Conservation (phyloP, 1,284 basidiomycete species). For the Takashimella koratensis region DNA sequence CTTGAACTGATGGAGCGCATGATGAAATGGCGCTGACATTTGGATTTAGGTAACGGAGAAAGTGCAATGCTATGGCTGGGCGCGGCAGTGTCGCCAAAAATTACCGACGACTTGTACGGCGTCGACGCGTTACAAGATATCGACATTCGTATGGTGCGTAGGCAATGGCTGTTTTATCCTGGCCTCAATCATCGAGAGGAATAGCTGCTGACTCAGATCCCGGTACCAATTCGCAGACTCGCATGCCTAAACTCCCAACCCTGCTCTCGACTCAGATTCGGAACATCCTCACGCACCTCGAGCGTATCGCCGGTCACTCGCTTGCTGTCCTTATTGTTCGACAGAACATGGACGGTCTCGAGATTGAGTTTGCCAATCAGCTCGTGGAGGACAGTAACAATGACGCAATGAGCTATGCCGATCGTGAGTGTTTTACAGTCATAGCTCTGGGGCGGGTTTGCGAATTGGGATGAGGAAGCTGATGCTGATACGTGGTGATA, state of each 20-base stretch:
- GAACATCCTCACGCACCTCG: slow-evolving; percentile 73
- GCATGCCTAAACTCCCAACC: slow-evolving; percentile 70
- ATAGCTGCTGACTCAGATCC: no score
- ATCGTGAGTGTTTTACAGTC: slow-evolving; percentile 65
- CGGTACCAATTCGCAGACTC: slow-evolving; percentile 53
- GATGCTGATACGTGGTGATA: slow-evolving; percentile 3
- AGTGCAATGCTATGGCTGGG: slow-evolving; percentile 90
- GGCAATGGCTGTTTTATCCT: no score
- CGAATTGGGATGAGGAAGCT: not conserved
- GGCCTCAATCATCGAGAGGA: not conserved
- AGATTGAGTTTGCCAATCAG: slow-evolving; percentile 96
- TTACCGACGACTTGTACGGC: slow-evolving; percentile 82
- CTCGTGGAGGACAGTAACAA: slow-evolving; percentile 97
- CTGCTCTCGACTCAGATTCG: slow-evolving; percentile 78
- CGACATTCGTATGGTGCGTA: slow-evolving; percentile 66
- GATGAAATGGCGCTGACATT: not conserved
- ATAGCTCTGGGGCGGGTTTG: no score
- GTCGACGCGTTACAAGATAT: slow-evolving; percentile 72
- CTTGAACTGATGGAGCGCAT: slow-evolving; percentile 2
- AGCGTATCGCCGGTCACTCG: slow-evolving; percentile 60
- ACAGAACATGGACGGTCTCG: slow-evolving; percentile 88
- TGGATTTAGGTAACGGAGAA: slow-evolving; percentile 80
- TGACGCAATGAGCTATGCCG: slow-evolving; percentile 81
- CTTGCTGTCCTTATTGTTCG: slow-evolving; percentile 75
- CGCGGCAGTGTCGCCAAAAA: slow-evolving; percentile 69